Evolutionary conservation across 768 basidiomycete species (phyloP).

Genomic region (Pholiota microspora): DNA sequence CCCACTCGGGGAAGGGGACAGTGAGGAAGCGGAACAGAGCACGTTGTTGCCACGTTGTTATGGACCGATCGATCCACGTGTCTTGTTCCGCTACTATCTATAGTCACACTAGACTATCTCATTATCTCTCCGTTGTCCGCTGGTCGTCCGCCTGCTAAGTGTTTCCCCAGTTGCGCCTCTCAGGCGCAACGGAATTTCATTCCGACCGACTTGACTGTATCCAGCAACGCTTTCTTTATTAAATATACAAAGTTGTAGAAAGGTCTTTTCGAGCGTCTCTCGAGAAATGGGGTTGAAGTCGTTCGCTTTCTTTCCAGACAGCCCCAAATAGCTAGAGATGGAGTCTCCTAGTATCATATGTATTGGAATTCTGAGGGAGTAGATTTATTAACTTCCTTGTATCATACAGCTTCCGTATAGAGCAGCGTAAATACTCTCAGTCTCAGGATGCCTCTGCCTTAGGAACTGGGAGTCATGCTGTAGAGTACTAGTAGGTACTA

Average conservation of each 20-base stretch:
- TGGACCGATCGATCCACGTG: conserved; percentile 27
- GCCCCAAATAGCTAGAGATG: not conserved
- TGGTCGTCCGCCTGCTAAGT: too few relatives aligned
- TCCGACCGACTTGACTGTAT: not conserved
- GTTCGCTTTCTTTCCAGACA: not conserved
- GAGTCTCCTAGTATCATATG: not conserved
- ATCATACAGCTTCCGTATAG: not conserved
- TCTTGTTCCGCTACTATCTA: conserved; percentile 20
- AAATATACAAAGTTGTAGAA: not conserved
- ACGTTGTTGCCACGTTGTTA: conserved; percentile 38
- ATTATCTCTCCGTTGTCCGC: not conserved
- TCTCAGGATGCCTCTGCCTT: not conserved
- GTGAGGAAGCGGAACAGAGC: conserved; percentile 34
- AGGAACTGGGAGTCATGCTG: not conserved
- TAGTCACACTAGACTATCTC: conserved; percentile 2
- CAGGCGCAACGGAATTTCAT: not conserved
- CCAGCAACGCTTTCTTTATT: not conserved
- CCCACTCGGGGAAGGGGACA: conserved; percentile 10
- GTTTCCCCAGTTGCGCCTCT: not conserved
- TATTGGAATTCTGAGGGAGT: too few relatives aligned
- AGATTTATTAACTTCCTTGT: not conserved
- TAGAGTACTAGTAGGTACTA: not conserved
- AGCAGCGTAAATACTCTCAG: not conserved
- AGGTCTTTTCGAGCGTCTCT: not conserved
- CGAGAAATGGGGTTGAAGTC: not conserved